Evolutionary conservation across 805 yeast species (phyloP), one percentile per base, ranked within the genome.

Genomic region (Middelhovenomyces tepae): DNA sequence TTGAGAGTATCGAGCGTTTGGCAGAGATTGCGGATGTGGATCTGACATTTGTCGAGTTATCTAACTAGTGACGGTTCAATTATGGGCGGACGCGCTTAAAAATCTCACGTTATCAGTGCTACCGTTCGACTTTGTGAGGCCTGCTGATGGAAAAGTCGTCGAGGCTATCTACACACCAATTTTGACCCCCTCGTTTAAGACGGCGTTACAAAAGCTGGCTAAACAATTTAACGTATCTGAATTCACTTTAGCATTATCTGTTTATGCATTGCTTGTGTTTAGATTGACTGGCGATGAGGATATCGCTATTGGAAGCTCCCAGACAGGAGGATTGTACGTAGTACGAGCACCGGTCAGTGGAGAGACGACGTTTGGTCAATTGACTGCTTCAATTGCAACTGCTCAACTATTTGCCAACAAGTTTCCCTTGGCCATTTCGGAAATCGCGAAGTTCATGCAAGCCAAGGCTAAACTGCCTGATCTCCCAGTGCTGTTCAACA

Each of bases 221-320:
- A 39, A 42, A 2, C 24, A 43, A 26, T 20, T 39, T 21, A 42
- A 50, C 25, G 44, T 52, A n/a, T 36, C 59, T 5, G 34, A 53
- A 5, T 82, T 78, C 53, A 50, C 63, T 7, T 56, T 71, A 10
- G 75, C 77, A 0, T 63, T 84, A 40, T 63, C 94, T 11, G 71
- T 71, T 1, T 82, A 77, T 59, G 73, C 79, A 16, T 73, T 79
- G 1, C 65, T 89, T 37, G 67, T 84, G 23, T 78, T 71, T 57
- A 68, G 97, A 51, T 63, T 84, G 29, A 80, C 95, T 2, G 97
- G 96, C 16, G 97, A 89, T 54, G 96, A 89, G 44, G 96, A 89
- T 48, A 77, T 91, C 32, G 77, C 80, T n/a, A 61, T 89, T 40
- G 86, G 87, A n/a, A 75, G 86, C 0, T 75, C 78, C 45, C 56